phyloP scores from a whole-genome alignment of 345 rosid species.

The Adansonia digitata region DNA sequence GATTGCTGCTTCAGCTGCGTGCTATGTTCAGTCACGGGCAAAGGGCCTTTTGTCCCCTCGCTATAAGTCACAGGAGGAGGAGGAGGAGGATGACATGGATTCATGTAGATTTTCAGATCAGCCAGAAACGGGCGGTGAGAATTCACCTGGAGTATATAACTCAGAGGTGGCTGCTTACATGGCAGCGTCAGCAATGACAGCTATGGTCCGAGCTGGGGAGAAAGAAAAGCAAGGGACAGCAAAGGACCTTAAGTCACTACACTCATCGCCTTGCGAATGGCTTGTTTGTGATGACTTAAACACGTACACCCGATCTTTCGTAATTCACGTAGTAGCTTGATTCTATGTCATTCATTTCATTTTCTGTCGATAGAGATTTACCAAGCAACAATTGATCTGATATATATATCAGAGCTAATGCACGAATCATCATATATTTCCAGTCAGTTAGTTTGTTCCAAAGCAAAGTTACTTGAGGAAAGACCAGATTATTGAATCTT shows the following conservation, averaged over 20 bases:
- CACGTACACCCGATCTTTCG: slow-evolving; percentile 69
- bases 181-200: slow-evolving; percentile 80
- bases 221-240: slow-evolving; percentile 76
- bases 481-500: not conserved
- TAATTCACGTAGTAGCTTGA: slow-evolving; percentile 58
- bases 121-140: slow-evolving; percentile 25
- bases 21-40: slow-evolving; percentile 55
- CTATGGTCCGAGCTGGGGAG: slow-evolving; percentile 84
- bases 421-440: no score
- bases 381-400: not conserved
- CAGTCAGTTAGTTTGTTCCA: no score
- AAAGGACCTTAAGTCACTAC: slow-evolving; percentile 63
- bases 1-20: slow-evolving; percentile 94
- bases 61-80: slow-evolving; percentile 19
- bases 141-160: slow-evolving; percentile 33
- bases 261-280: slow-evolving; percentile 93
- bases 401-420: not conserved
- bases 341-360: not conserved
- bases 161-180: slow-evolving; percentile 81
- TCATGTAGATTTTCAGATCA: slow-evolving; percentile 14
- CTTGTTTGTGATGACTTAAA: slow-evolving; percentile 74
- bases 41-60: slow-evolving; percentile 35
- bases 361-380: not conserved
- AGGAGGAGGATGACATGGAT: slow-evolving; percentile 8
- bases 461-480: not conserved